These are phyloP conservation scores for Onygenales sp. DNA, from an alignment of 2,329 filamentous ascomycete species.

Conservation along the genomic window DNA sequence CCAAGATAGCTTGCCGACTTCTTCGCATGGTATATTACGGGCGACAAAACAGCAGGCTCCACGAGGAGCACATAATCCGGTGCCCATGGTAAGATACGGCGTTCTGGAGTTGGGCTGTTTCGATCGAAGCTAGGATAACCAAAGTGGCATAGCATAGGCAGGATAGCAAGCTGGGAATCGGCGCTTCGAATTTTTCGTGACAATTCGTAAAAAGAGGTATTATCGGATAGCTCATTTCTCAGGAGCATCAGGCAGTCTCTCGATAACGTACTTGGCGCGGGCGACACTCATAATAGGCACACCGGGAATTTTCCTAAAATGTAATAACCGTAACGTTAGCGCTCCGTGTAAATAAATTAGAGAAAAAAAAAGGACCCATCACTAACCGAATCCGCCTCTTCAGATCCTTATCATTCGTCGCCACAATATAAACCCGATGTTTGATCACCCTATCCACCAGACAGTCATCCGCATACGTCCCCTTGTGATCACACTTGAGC, in stretches of 20 bases:
- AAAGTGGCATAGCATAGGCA: too few species aligned
- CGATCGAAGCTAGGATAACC: too few species aligned
- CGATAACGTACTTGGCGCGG: constrained; percentile 87
- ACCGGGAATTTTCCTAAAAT: constrained; percentile 57
- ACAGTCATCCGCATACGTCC: constrained; percentile 80
- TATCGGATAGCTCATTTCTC: constrained; percentile 37
- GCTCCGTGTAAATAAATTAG: neutral
- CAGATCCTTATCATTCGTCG: constrained; percentile 61
- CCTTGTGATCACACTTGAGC: constrained; percentile 82
- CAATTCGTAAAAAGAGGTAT: neutral
- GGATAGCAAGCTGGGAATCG: neutral
- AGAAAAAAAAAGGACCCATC: neutral
- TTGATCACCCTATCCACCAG: constrained; percentile 64
- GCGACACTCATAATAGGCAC: constrained; percentile 65
- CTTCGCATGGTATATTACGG: too few species aligned
- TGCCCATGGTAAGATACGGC: too few species aligned
- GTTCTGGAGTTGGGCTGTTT: too few species aligned
- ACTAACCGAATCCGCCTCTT: constrained; percentile 62
- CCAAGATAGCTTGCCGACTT: too few species aligned
- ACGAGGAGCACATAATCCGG: too few species aligned
- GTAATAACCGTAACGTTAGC: neutral
- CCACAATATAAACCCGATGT: constrained; percentile 68
- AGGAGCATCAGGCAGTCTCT: constrained; percentile 77
- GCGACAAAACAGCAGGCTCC: too few species aligned
- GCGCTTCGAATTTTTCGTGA: neutral